Conservation (phyloP, 148 eudicot species). For the Chenopodium formosanum region DNA sequence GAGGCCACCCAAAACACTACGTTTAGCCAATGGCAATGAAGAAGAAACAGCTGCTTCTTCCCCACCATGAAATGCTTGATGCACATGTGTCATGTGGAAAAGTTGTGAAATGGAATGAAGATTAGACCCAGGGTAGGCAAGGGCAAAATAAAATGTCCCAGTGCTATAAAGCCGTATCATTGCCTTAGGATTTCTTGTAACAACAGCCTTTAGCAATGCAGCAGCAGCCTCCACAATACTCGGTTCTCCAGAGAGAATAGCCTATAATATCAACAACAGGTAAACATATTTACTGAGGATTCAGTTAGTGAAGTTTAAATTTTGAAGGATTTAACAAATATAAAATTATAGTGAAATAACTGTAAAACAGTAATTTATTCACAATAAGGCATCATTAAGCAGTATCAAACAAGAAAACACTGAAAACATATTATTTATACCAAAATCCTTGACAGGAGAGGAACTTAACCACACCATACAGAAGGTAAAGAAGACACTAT, state of each 20-base stretch:
- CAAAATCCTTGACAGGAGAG: background rate
- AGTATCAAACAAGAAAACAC: background rate
- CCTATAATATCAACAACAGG: constrained; percentile 38
- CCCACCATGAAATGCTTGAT: constrained; percentile 99
- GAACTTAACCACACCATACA: background rate
- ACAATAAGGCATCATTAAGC: background rate
- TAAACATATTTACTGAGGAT: background rate
- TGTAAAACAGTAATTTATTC: background rate
- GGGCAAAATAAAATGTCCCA: constrained; percentile 94
- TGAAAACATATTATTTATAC: background rate
- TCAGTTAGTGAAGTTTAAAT: background rate
- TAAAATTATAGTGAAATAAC: background rate
- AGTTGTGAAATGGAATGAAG: constrained; percentile 87
- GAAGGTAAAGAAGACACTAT: background rate
- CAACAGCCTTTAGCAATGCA: constrained; percentile 82
- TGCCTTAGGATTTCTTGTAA: constrained; percentile 96
- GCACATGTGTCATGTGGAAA: constrained; percentile 82
- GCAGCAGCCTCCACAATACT: constrained; percentile 90
- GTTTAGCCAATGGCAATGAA: constrained; percentile 93
- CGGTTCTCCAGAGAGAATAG: constrained; percentile 95
- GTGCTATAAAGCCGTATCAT: constrained; percentile 91
- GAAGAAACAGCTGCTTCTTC: constrained; percentile 99
- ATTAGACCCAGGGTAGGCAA: constrained; percentile 98
- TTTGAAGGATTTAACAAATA: background rate
- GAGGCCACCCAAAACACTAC: constrained; percentile 96